phyloP scores from a whole-genome alignment of 2,329 filamentous ascomycete genomes.

The Penicillium aurantiogriseum region DNA sequence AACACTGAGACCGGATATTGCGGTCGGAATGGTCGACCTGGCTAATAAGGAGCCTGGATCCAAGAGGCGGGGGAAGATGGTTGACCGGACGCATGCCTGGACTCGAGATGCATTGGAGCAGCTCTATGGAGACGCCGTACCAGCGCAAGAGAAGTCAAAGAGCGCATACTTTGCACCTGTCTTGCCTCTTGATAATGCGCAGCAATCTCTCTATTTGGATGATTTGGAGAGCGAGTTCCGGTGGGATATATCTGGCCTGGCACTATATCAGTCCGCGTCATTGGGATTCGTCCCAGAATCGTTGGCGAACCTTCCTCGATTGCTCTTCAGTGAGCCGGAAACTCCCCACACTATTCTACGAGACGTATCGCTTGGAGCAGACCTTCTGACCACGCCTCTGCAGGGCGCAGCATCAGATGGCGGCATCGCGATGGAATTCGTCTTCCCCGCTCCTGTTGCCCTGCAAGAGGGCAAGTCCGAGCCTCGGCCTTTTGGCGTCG shows the following conservation, averaged over 20 bases:
- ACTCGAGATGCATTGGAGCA: conserved; percentile 63
- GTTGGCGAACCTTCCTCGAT: conserved; percentile 64
- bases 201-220: conserved; percentile 78
- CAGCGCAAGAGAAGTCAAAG: conserved; percentile 26
- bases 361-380: conserved; percentile 73
- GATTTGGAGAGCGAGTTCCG: conserved; percentile 65
- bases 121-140: conserved; percentile 37
- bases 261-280: conserved; percentile 72
- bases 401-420: conserved; percentile 72
- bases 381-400: conserved; percentile 77
- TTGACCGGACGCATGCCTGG: conserved; percentile 81
- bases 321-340: conserved; percentile 68
- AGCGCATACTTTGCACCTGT: conserved; percentile 64
- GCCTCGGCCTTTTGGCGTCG: conserved; percentile 61
- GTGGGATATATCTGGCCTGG: conserved; percentile 64
- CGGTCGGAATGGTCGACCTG: conserved; percentile 73
- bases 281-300: conserved; percentile 64
- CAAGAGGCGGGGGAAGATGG: conserved; percentile 80
- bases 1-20: conserved; percentile 74
- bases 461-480: conserved; percentile 10
- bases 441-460: conserved; percentile 57
- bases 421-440: conserved; percentile 79
- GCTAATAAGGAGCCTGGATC: conserved; percentile 59
- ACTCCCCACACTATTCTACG: conserved; percentile 76
- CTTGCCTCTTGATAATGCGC: conserved; percentile 69